Base-by-base conservation (phyloP, 2,329 filamentous ascomycete species). In the Aspergillus luchuensis region DNA sequence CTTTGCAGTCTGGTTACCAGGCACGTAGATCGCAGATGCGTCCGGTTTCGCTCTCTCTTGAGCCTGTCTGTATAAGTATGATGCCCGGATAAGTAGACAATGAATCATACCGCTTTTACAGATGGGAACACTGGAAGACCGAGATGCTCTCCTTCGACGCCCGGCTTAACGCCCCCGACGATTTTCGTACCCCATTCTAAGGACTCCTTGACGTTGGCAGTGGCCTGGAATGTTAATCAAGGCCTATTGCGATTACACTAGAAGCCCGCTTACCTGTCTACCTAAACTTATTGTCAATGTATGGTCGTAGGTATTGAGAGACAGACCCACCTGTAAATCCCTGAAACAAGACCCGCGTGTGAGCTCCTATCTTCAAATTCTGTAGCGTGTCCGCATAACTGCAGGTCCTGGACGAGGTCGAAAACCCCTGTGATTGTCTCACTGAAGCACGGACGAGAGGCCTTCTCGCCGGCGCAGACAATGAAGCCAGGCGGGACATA, bases 121-220 rank as follows among this genome's bases (percentile, higher is more conserved):
- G 84, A 87, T 1, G 89, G 87, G 19, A 92, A 79, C 1, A 93
- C 82, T 1, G 91, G 91, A 38, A 91, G 79, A 2, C 88, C 89
- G 19, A 93, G 78, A 78, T 93, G 90, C 70, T 91, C 86, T 51
- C 87, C 87, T 59, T 86, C 84, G 52, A 87, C 85, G 3, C 87
- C 87, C 0, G 90, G 91, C 56, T 86, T 91, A 17, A 92, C 89
- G 25, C 90, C 90, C 30, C 91, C 91, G 0, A 94, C 89, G 61
- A 94, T 88, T 39, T 91, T 89, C 41, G 91, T 93, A 11, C 91
- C 91, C 84, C 89, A 94, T 74, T 82, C 86, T 60, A 93, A 78
- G 11, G 89, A 91, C 72, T 92, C 89, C 74, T 86, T 85, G 33
- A 90, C 90, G 76, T 94, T 92, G 66, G 85, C 85, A 2, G 90